Evolutionary conservation across 371 early-diverging fungal species (phyloP).

Genomic region (Circinella umbellata): DNA sequence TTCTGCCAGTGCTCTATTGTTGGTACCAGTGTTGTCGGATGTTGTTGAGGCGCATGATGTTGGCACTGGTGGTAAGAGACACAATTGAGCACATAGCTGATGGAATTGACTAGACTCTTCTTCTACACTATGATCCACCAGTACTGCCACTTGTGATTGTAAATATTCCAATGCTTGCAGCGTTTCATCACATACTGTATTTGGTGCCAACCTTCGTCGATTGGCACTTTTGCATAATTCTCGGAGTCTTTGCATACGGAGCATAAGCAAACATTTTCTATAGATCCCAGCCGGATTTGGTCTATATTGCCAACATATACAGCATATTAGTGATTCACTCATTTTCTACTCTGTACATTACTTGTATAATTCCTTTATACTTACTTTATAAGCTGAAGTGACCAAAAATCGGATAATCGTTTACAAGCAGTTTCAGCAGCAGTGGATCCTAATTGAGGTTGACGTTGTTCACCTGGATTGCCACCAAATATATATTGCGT

Average conservation of each 20-base stretch:
- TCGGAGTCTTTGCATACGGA: slow-evolving; percentile 72
- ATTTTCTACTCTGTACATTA: too few relatives aligned
- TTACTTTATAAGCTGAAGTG: slow-evolving; percentile 71
- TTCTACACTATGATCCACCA: slow-evolving; percentile 71
- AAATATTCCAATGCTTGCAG: slow-evolving; percentile 71
- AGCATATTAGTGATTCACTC: too few relatives aligned
- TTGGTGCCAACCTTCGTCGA: background rate
- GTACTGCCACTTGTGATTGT: slow-evolving; percentile 61
- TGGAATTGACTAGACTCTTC: slow-evolving; percentile 71
- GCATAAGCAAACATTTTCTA: slow-evolving; percentile 60
- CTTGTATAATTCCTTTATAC: background rate
- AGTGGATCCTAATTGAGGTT: slow-evolving; percentile 1
- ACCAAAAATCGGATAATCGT: slow-evolving; percentile 89
- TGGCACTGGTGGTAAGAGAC: slow-evolving; percentile 30
- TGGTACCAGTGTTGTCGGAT: slow-evolving; percentile 9
- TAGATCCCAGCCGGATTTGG: slow-evolving; percentile 65
- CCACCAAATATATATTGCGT: slow-evolving; percentile 89
- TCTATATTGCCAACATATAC: slow-evolving; percentile 33
- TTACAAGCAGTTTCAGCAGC: slow-evolving; percentile 28
- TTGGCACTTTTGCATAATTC: slow-evolving; percentile 58
- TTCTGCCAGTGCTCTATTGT: background rate
- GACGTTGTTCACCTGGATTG: slow-evolving; percentile 72
- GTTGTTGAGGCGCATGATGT: background rate
- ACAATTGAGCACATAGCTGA: slow-evolving; percentile 63
- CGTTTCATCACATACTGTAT: slow-evolving; percentile 33